Evolutionary conservation across 768 basidiomycete species (phyloP).

Genomic region (Boletus vermiculosoides): DNA sequence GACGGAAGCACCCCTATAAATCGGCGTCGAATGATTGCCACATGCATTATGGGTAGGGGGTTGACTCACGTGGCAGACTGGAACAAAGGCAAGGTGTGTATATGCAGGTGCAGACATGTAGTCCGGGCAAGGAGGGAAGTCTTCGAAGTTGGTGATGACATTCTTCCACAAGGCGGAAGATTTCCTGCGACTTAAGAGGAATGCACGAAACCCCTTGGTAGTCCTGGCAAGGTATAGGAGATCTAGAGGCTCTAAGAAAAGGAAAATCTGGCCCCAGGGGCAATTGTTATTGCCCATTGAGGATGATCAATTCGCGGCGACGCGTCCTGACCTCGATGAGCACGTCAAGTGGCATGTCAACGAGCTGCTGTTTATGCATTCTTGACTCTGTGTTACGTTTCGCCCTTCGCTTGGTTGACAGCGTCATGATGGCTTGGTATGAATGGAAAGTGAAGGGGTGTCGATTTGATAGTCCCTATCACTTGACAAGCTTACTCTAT

Average conservation of each 20-base stretch:
- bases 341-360: slow-evolving; percentile 15
- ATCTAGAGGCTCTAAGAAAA: slow-evolving; percentile 31
- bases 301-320: neutral
- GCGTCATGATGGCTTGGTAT: slow-evolving; percentile 3
- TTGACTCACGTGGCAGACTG: slow-evolving; percentile 32
- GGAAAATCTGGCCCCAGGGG: slow-evolving; percentile 17
- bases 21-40: neutral
- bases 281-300: neutral
- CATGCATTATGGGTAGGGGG: too few relatives aligned
- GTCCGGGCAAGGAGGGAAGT: slow-evolving; percentile 27
- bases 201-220: slow-evolving; percentile 28
- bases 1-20: slow-evolving; percentile 12
- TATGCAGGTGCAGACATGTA: slow-evolving; percentile 32
- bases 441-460: neutral
- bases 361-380: neutral
- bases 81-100: slow-evolving; percentile 29
- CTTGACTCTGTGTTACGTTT: neutral
- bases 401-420: neutral
- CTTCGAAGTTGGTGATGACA: slow-evolving; percentile 21
- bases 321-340: slow-evolving; percentile 16
- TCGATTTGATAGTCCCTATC: neutral
- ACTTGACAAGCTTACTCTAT: too few relatives aligned
- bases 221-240: slow-evolving; percentile 33
- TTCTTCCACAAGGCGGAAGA: slow-evolving; percentile 27
- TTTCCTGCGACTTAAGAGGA: slow-evolving; percentile 24